Conservation (phyloP, 2,329 filamentous ascomycete genomes). For the Monosporascus cannonballus region DNA sequence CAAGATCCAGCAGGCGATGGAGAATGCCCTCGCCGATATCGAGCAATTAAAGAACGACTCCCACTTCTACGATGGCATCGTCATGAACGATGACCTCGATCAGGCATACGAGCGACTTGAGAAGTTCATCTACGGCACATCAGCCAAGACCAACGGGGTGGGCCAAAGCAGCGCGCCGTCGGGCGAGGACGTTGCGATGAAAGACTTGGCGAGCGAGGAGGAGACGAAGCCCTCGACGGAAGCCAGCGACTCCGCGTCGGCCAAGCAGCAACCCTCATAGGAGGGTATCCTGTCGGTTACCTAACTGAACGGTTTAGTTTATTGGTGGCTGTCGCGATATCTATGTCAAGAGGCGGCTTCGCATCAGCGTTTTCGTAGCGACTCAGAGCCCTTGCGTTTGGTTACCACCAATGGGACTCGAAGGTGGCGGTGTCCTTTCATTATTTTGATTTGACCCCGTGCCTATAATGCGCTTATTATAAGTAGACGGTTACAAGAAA, state of each 20-base stretch:
- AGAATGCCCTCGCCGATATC: slow-evolving; percentile 30
- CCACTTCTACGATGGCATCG: slow-evolving; percentile 41
- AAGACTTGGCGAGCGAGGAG: slow-evolving; percentile 11
- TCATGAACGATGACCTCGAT: slow-evolving; percentile 46
- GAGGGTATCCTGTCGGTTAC: no score
- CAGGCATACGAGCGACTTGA: slow-evolving; percentile 42
- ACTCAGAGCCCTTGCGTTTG: neutral
- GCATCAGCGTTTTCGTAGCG: neutral
- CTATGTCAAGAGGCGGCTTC: neutral
- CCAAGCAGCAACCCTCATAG: neutral
- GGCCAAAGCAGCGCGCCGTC: slow-evolving; percentile 7
- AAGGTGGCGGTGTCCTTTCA: no score
- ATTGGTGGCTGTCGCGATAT: neutral
- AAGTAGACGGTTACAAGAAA: neutral
- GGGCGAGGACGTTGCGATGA: slow-evolving; percentile 13
- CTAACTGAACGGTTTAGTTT: neutral
- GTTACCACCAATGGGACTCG: no score
- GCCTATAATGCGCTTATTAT: neutral
- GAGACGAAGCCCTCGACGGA: slow-evolving; percentile 1
- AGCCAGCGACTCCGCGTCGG: neutral
- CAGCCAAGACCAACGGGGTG: slow-evolving; percentile 12
- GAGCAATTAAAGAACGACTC: slow-evolving; percentile 39
- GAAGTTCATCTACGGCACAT: slow-evolving; percentile 38
- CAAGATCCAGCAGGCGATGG: slow-evolving; percentile 38
- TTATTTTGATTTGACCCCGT: no score